Conservation (phyloP, 75 land plant genomes). For the Selaginella tamariscina region DNA sequence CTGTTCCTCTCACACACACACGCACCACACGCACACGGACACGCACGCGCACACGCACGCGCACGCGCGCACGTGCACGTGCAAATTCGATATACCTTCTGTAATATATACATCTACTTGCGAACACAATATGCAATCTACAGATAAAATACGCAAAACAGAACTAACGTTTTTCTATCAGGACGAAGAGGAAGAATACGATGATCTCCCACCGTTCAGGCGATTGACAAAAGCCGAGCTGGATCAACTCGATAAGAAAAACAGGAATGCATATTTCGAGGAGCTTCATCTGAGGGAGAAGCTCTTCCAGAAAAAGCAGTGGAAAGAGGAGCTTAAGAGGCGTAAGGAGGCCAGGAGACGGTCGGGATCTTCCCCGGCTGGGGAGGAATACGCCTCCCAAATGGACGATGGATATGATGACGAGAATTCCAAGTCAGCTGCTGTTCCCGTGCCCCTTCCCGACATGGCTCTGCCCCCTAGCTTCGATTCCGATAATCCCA, state of each 20-base stretch:
- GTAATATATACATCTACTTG: too few relatives aligned
- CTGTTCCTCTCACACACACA: too few relatives aligned
- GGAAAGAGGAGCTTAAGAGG: slow-evolving; percentile 4
- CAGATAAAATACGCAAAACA: too few relatives aligned
- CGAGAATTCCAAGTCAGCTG: not conserved
- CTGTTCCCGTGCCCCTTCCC: slow-evolving; percentile 8
- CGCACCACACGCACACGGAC: too few relatives aligned
- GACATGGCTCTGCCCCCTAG: slow-evolving; percentile 6
- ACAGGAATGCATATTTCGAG: slow-evolving; percentile 5
- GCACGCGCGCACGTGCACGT: too few relatives aligned
- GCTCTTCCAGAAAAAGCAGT: slow-evolving; percentile 13
- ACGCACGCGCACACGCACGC: too few relatives aligned
- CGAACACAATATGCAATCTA: too few relatives aligned
- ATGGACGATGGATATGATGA: not conserved
- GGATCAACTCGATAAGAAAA: not conserved
- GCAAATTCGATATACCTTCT: too few relatives aligned
- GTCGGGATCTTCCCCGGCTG: not conserved
- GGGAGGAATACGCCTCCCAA: not conserved
- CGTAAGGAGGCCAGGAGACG: not conserved
- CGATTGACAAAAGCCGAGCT: not conserved
- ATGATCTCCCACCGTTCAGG: slow-evolving; percentile 11
- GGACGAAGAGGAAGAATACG: slow-evolving; percentile 7
- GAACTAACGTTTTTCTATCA: too few relatives aligned
- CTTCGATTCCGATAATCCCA: slow-evolving; percentile 11
- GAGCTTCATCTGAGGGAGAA: slow-evolving; percentile 3